Conservation (phyloP, 768 basidiomycete genomes). For the Auriscalpium vulgare region DNA sequence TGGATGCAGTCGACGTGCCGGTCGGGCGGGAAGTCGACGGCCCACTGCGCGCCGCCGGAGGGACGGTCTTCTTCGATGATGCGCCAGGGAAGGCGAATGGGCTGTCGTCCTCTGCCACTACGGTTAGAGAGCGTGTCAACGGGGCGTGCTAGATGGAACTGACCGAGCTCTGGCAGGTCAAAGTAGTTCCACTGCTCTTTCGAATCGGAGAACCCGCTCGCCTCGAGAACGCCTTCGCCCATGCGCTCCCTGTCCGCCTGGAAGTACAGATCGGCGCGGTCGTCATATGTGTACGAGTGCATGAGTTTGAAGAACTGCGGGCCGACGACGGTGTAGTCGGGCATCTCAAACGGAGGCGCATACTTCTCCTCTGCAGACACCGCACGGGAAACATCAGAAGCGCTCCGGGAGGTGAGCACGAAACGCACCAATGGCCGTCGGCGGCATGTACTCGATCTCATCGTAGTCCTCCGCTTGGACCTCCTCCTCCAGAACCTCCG, state of each 20-base stretch:
- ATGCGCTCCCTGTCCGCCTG: constrained; percentile 9
- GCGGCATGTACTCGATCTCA: constrained; percentile 51
- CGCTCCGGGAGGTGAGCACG: neutral
- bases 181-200: constrained; percentile 7
- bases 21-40: too few species aligned
- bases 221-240: constrained; percentile 7
- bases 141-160: neutral
- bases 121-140: neutral
- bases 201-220: constrained; percentile 4
- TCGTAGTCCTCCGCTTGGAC: constrained; percentile 26
- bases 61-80: too few species aligned
- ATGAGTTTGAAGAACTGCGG: constrained; percentile 27
- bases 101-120: neutral
- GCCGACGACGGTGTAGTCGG: constrained; percentile 39
- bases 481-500: constrained; percentile 17
- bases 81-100: neutral
- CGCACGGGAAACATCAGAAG: neutral
- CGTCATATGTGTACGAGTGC: constrained; percentile 28
- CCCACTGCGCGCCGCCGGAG: too few species aligned
- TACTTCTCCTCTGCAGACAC: constrained; percentile 29
- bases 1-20: too few species aligned
- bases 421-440: constrained; percentile 40
- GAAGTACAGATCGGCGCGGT: constrained; percentile 21
- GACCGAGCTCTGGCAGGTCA: constrained; percentile 6
- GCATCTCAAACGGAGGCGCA: constrained; percentile 41